These are phyloP conservation scores for Neofusicoccum umdonicola DNA, from an alignment of 2,329 filamentous ascomycete genomes.

Conservation along the genomic window DNA sequence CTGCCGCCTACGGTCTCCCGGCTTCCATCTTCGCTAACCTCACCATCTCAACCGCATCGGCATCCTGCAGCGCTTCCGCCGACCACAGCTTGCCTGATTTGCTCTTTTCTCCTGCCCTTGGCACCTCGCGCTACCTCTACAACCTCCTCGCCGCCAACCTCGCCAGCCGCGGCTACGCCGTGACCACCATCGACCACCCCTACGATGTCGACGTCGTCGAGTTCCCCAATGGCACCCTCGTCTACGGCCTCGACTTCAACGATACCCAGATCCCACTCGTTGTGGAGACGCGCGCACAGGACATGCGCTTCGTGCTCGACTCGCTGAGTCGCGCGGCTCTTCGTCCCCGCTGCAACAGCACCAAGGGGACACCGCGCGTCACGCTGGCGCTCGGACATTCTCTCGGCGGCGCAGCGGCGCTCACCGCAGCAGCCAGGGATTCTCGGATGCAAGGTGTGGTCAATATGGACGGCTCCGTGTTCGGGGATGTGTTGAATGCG, in stretches of 20 bases:
- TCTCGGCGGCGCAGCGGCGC: neutral
- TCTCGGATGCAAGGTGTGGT: neutral
- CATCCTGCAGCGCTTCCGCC: constrained; percentile 10
- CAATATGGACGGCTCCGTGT: neutral
- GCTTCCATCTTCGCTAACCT: neutral
- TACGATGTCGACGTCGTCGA: constrained; percentile 48
- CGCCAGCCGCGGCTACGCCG: constrained; percentile 46
- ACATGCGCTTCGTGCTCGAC: neutral
- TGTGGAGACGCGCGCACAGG: neutral
- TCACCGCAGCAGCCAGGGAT: neutral
- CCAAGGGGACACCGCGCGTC: neutral
- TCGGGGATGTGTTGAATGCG: too few species aligned
- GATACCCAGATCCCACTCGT: neutral
- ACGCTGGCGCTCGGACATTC: neutral
- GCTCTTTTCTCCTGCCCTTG: constrained; percentile 48
- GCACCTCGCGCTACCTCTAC: constrained; percentile 45
- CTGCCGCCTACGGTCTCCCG: neutral
- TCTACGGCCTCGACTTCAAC: too few species aligned
- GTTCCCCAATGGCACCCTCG: constrained; percentile 40
- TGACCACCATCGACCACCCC: constrained; percentile 52
- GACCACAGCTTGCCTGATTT: constrained; percentile 11
- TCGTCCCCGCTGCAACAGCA: too few species aligned
- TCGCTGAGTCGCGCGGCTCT: neutral
- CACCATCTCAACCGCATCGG: neutral
- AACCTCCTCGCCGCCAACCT: constrained; percentile 45